Conservation (phyloP, 2,329 filamentous ascomycete genomes). For the Chrysosporium keratinophilum region DNA sequence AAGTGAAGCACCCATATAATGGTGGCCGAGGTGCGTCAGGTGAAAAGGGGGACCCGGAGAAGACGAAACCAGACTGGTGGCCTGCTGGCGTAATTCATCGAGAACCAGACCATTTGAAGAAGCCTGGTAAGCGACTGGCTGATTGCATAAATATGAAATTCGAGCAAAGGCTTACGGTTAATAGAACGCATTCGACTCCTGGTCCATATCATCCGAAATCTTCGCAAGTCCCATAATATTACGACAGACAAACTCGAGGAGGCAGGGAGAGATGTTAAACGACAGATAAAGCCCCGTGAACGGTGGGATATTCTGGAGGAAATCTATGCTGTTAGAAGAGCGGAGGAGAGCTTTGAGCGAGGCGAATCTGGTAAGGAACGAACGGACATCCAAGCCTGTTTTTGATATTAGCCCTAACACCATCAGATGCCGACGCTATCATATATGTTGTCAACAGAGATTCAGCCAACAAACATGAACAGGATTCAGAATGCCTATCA, state of each 20-base stretch:
- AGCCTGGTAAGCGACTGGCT: slow-evolving; percentile 31
- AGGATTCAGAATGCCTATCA: slow-evolving; percentile 11
- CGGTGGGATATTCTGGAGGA: slow-evolving; percentile 33
- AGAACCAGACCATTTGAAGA: slow-evolving; percentile 41
- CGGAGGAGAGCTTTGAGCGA: slow-evolving; percentile 34
- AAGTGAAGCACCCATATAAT: slow-evolving; percentile 41
- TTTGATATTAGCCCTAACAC: neutral
- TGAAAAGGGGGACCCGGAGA: slow-evolving; percentile 33
- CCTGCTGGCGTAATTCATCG: slow-evolving; percentile 37
- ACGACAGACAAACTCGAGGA: slow-evolving; percentile 33
- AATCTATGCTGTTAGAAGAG: slow-evolving; percentile 31
- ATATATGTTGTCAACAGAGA: slow-evolving; percentile 33
- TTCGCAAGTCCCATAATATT: slow-evolving; percentile 25
- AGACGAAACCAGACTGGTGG: slow-evolving; percentile 39
- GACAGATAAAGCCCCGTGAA: slow-evolving; percentile 29
- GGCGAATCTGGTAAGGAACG: slow-evolving; percentile 28
- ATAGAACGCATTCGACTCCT: slow-evolving; percentile 31
- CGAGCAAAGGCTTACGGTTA: neutral
- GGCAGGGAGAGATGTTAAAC: slow-evolving; percentile 29
- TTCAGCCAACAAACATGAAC: slow-evolving; percentile 19
- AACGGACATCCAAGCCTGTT: neutral
- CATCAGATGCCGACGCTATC: slow-evolving; percentile 26
- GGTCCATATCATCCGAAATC: slow-evolving; percentile 34
- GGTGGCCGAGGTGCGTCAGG: slow-evolving; percentile 34
- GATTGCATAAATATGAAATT: too few relatives aligned